A percentile compares a stretch with the other conserved stretches of the same genome.
phyloP scores from a whole-genome alignment of 495 filamentous ascomycete species.

The Daldinia vernicosa region DNA sequence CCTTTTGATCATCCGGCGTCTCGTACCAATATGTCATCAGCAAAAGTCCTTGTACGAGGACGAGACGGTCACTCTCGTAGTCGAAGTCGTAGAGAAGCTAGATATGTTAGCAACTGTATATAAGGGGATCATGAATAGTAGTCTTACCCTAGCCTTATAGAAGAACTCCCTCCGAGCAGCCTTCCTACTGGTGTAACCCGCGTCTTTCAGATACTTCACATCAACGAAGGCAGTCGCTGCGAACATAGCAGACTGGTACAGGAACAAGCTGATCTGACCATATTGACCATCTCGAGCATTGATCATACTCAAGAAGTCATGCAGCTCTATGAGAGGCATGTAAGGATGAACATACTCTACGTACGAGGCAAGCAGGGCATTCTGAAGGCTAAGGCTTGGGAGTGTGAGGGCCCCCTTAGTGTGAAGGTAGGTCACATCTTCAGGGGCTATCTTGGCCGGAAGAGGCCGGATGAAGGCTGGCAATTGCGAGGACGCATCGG shows the following conservation, averaged over 20 bases:
- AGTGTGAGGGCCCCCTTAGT: slow-evolving; percentile 79
- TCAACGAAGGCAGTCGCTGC: slow-evolving; percentile 80
- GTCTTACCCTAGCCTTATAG: slow-evolving; percentile 75
- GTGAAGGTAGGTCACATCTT: slow-evolving; percentile 78
- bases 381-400: slow-evolving; percentile 71
- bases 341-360: slow-evolving; percentile 87
- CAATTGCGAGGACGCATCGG: slow-evolving; percentile 51
- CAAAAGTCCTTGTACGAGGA: slow-evolving; percentile 82
- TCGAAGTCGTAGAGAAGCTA: slow-evolving; percentile 81
- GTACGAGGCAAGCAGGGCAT: slow-evolving; percentile 77
- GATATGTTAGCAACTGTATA: slow-evolving; percentile 35
- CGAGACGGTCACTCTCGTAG: slow-evolving; percentile 81
- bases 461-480: slow-evolving; percentile 79
- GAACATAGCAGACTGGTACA: slow-evolving; percentile 87
- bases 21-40: slow-evolving; percentile 94
- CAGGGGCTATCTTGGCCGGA: slow-evolving; percentile 70
- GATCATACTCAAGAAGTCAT: slow-evolving; percentile 74
- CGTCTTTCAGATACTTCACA: slow-evolving; percentile 70
- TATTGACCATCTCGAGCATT: slow-evolving; percentile 69
- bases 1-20: slow-evolving; percentile 87
- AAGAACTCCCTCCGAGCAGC: slow-evolving; percentile 82
- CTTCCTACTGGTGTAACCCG: slow-evolving; percentile 75
- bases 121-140: not conserved
- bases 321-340: slow-evolving; percentile 85
- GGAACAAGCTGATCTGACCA: slow-evolving; percentile 75